Evolutionary conservation across 768 basidiomycete genomes (phyloP).

Genomic region (Atractiella rhizophila): DNA sequence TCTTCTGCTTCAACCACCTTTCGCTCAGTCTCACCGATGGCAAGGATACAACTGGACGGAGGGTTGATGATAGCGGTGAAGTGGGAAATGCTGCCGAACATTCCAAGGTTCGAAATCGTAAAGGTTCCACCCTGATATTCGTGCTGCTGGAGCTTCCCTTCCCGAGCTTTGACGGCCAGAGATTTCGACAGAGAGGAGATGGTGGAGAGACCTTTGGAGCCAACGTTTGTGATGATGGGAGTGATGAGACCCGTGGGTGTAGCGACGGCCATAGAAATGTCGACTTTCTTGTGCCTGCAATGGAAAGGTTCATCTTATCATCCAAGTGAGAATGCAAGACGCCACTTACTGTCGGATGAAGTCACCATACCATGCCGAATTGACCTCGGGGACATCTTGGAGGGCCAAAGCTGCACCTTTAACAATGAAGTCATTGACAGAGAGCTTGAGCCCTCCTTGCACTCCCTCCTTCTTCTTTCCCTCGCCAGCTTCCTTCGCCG

Average conservation of each 20-base stretch:
- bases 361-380: conserved; percentile 93
- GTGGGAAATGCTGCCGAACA: conserved; percentile 67
- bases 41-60: conserved; percentile 92
- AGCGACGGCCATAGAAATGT: conserved; percentile 89
- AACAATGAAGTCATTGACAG: conserved; percentile 93
- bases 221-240: conserved; percentile 82
- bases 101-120: conserved; percentile 96
- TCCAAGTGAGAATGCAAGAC: neutral
- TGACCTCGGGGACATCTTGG: conserved; percentile 84
- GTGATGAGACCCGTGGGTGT: conserved; percentile 91
- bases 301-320: conserved; percentile 17
- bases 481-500: conserved; percentile 39
- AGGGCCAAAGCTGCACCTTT: conserved; percentile 81
- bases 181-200: conserved; percentile 81
- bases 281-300: conserved; percentile 71
- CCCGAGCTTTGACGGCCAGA: conserved; percentile 82
- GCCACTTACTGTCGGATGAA: conserved; percentile 60
- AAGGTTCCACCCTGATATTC: conserved; percentile 99
- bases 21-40: conserved; percentile 66
- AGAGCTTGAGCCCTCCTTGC: conserved; percentile 38
- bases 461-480: conserved; percentile 36
- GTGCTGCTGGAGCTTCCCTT: conserved; percentile 76
- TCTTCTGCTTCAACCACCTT: conserved; percentile 64
- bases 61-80: conserved; percentile 99
- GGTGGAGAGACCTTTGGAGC: conserved; percentile 67